Base-by-base conservation (phyloP, 2,329 filamentous ascomycete genomes). In the Stachybotrys echinatus region DNA sequence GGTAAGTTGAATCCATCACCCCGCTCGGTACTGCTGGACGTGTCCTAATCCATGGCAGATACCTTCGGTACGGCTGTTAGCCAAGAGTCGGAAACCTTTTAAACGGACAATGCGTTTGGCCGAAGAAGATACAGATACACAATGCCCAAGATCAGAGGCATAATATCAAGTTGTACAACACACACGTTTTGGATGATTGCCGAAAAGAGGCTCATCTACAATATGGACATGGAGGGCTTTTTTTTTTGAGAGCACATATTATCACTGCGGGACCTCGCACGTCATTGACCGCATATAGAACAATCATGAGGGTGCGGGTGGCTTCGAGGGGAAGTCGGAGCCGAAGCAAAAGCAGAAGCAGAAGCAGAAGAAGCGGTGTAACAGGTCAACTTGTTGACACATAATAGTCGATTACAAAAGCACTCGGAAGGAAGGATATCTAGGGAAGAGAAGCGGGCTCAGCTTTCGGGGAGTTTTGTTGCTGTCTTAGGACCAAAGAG, bases 1-100 rank as follows among this genome's bases (percentile, higher is more conserved):
- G 76, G 81, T 84, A 69, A 61, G 74, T 58, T n/a, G 12, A 6
- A 19, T 14, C 8, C 19, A 19, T 21, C 5, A 7, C n/a, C n/a
- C 6, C 12, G 39, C 17, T 10, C 8, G 20, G 8, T 34, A 3
- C 3, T 12, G 21, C 5, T 5, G 5, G 23, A 20, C 12, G n/a
- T 44, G 8, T 18, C 27, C 55, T 61, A 50, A 62, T 49, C 37
- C 17, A 14, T 38, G 18, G 12, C 21, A 69, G 65, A 68, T 49
- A 68, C 65, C 5, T 69, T 69, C 54, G 67, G 66, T 48, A 67
- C 62, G 23, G 55, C 67, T 42, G 52, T 54, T 12, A 68, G 65
- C 47, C 57, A 63, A 46, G 65, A 70, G 42, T 65, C 67, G 42
- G 67, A 69, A 45, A 69, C 66, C n/a, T 69, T 68, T 49, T 69